Conservation (phyloP, 345 rosid species). For the Populus simonii region DNA sequence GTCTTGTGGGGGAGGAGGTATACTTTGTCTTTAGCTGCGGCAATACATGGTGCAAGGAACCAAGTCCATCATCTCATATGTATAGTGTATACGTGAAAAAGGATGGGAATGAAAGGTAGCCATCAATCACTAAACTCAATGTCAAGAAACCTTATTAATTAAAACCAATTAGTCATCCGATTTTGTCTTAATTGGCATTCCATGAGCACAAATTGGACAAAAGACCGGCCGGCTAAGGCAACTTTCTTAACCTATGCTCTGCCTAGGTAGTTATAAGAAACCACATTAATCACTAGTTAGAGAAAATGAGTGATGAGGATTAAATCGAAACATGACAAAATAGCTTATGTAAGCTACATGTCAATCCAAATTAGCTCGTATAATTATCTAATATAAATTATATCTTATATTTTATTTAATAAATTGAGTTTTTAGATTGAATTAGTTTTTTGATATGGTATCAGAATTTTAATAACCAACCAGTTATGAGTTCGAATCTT, state of each 20-base stretch:
- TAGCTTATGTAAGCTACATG: too few species aligned
- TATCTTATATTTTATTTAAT: too few species aligned
- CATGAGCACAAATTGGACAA: conserved; percentile 43
- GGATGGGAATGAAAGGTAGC: conserved; percentile 24
- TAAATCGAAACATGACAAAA: not conserved
- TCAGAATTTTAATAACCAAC: accelerated
- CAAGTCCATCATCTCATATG: too few species aligned
- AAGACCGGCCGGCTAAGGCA: conserved; percentile 63
- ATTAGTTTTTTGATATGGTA: accelerated
- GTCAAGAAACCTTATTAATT: not conserved
- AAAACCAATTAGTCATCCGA: not conserved
- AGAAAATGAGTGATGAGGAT: not conserved
- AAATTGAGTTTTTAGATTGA: too few species aligned
- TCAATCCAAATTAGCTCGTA: not conserved
- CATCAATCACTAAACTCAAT: conserved; percentile 36
- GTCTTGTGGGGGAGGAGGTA: too few species aligned
- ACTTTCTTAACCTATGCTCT: conserved; percentile 49
- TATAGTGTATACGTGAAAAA: too few species aligned
- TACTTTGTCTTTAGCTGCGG: too few species aligned
- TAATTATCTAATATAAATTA: not conserved
- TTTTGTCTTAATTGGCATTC: conserved; percentile 36
- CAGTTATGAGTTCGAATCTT: accelerated
- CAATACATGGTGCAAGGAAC: too few species aligned
- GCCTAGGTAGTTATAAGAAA: conserved; percentile 1
- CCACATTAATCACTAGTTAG: not conserved